Evolutionary conservation across 352 stramenopile species (phyloP).

Genomic region (Phytophthora kernoviae): DNA sequence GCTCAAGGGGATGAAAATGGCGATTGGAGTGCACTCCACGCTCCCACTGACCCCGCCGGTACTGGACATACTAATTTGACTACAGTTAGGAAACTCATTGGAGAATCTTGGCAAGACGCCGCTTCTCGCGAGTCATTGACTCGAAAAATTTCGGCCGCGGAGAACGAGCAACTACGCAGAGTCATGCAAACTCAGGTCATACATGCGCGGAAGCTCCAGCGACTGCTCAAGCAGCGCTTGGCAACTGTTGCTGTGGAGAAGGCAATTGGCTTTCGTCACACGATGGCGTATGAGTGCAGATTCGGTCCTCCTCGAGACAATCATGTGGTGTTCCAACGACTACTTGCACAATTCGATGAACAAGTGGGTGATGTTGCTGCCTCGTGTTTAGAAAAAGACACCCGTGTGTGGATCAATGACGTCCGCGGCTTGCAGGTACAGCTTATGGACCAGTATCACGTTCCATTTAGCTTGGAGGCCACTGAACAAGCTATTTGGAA

Average conservation of each 20-base stretch:
- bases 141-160: slow-evolving; percentile 11
- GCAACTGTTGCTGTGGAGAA: slow-evolving; percentile 6
- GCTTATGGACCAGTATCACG: slow-evolving; percentile 14
- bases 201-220: slow-evolving; percentile 23
- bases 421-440: slow-evolving; percentile 15
- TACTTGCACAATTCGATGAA: slow-evolving; percentile 14
- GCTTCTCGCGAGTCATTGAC: slow-evolving; percentile 17
- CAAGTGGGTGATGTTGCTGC: background rate
- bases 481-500: slow-evolving; percentile 22
- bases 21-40: slow-evolving; percentile 18
- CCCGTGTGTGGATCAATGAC: slow-evolving; percentile 11
- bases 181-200: slow-evolving; percentile 16
- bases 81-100: slow-evolving; percentile 5
- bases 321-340: slow-evolving; percentile 15
- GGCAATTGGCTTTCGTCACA: slow-evolving; percentile 10
- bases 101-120: slow-evolving; percentile 21
- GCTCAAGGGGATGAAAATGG: slow-evolving; percentile 27
- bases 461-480: slow-evolving; percentile 17
- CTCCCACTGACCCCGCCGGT: slow-evolving; percentile 5
- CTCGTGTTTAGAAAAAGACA: slow-evolving; percentile 9
- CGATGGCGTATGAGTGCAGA: slow-evolving; percentile 3
- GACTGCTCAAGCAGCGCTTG: slow-evolving; percentile 20
- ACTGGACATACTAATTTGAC: background rate
- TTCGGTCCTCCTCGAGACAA: slow-evolving; percentile 16
- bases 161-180: slow-evolving; percentile 21